These are phyloP conservation scores for Xylariaceae sp. DNA, from an alignment of 2,329 filamentous ascomycete genomes.

Conservation along the genomic window DNA sequence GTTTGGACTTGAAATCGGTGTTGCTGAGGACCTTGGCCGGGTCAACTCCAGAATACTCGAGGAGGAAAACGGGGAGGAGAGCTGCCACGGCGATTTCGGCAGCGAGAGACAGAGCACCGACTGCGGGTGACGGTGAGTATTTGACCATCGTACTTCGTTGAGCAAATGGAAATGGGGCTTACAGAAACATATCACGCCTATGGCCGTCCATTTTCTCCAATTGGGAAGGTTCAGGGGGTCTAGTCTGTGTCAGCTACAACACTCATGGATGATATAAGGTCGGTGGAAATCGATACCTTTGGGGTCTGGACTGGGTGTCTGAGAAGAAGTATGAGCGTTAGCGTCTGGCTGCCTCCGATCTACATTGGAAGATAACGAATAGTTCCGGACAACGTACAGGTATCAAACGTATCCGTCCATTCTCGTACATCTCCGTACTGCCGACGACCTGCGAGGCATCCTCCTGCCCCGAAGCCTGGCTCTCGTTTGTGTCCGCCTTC, in stretches of 20 bases:
- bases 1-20: conserved; percentile 25
- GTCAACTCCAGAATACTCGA: conserved; percentile 31
- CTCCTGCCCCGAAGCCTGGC: neutral
- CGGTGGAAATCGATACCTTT: conserved; percentile 13
- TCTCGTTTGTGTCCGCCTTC: neutral
- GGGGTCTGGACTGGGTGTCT: conserved; percentile 25
- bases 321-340: no score
- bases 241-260: conserved; percentile 6
- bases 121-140: conserved; percentile 6
- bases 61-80: conserved; percentile 29
- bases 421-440: conserved; percentile 1
- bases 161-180: conserved; percentile 7
- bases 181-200: conserved; percentile 27
- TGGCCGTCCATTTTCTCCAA: conserved; percentile 28
- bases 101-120: conserved; percentile 25
- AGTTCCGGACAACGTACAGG: conserved; percentile 10
- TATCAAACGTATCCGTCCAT: conserved; percentile 12
- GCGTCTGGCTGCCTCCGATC: no score
- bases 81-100: conserved; percentile 25
- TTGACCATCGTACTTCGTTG: neutral
- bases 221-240: conserved; percentile 28
- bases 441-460: neutral
- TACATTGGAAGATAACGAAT: neutral
- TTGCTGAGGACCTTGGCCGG: conserved; percentile 14
- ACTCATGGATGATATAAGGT: conserved; percentile 1